phyloP scores from a whole-genome alignment of 345 rosid genomes.

The Orychophragmus violaceus region DNA sequence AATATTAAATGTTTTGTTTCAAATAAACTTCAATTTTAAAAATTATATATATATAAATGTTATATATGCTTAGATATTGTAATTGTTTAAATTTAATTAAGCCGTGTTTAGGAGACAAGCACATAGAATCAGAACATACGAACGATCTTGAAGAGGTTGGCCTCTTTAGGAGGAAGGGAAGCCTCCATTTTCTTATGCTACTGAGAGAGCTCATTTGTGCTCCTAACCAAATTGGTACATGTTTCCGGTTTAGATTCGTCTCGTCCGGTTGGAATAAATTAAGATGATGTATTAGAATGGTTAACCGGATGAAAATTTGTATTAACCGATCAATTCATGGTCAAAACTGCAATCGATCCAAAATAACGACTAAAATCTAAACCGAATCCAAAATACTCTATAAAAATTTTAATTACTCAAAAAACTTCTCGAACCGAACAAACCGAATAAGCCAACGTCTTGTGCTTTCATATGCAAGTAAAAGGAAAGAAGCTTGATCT shows the following conservation, averaged over 20 bases:
- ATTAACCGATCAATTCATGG: not conserved
- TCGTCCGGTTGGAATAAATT: too few relatives aligned
- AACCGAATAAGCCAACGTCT: not conserved
- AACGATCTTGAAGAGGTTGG: slow-evolving; percentile 99
- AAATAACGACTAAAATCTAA: not conserved
- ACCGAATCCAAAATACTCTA: not conserved
- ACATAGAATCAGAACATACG: slow-evolving; percentile 55
- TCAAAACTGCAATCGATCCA: not conserved
- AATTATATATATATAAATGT: too few relatives aligned
- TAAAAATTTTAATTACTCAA: too few relatives aligned
- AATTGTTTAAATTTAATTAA: too few relatives aligned
- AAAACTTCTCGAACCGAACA: not conserved
- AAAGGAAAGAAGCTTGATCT: slow-evolving; percentile 15
- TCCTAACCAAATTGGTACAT: slow-evolving; percentile 16
- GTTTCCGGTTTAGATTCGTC: slow-evolving; percentile 1
- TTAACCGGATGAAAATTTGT: not conserved
- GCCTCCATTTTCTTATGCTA: slow-evolving; percentile 59
- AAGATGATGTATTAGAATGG: not conserved
- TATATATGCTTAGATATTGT: too few relatives aligned
- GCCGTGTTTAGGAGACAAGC: too few relatives aligned
- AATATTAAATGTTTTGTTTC: too few relatives aligned
- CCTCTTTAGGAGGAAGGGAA: slow-evolving; percentile 97
- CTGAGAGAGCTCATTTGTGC: slow-evolving; percentile 19
- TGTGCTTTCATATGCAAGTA: not conserved
- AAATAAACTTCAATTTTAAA: too few relatives aligned